These are phyloP conservation scores for Canavalia ensiformis DNA, from an alignment of 306 rosid species.

Conservation along the genomic window DNA sequence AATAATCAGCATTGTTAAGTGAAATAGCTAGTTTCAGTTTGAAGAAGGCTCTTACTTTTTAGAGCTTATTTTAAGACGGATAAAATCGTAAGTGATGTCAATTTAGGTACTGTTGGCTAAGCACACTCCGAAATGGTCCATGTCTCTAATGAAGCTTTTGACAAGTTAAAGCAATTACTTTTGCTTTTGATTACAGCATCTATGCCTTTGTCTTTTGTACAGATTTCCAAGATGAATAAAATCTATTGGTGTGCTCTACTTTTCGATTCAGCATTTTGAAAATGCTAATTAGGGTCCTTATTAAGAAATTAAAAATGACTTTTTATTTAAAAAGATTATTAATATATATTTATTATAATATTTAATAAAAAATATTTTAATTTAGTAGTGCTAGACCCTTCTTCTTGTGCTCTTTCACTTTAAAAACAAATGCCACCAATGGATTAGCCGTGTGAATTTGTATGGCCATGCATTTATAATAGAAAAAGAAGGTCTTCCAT, in stretches of 20 bases:
- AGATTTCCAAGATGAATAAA: constrained; percentile 7
- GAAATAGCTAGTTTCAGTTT: too few species aligned
- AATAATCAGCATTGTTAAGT: too few species aligned
- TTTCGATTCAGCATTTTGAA: neutral
- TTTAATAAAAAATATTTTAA: too few species aligned
- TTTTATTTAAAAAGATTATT: too few species aligned
- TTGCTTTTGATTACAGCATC: neutral
- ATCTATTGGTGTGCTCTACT: neutral
- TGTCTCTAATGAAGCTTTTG: neutral
- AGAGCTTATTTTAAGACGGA: too few species aligned
- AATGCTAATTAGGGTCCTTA: too few species aligned
- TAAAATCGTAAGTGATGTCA: neutral
- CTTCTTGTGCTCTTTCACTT: neutral
- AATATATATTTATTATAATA: too few species aligned
- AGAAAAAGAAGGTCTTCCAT: neutral
- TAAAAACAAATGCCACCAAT: neutral
- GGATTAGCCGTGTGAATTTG: constrained; percentile 16
- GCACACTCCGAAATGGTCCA: neutral
- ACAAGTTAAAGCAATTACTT: neutral
- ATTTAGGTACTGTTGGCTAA: neutral
- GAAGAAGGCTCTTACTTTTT: too few species aligned
- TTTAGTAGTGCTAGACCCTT: neutral
- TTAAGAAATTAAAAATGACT: too few species aligned
- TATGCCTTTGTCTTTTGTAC: constrained; percentile 2
- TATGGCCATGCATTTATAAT: neutral